Base-by-base conservation (phyloP, 148 eudicot genomes). In the Rheum nobile region DNA sequence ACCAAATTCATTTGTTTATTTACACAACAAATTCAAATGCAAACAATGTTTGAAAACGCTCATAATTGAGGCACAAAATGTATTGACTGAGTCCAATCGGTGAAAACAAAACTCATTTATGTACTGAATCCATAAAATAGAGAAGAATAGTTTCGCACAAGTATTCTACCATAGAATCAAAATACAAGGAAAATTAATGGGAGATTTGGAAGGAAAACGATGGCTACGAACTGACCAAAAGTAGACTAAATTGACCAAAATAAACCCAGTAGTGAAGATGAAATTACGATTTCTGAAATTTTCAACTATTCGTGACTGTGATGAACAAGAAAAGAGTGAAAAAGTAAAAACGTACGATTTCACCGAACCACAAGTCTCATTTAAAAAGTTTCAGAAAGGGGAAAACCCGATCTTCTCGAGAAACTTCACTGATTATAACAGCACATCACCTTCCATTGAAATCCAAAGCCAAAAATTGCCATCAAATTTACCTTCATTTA, bases 1-100 rank as follows among this genome's bases (percentile, higher is more conserved):
- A 75, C 29, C 46, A 52, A 71, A n/a, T 29, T 73, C 68, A 37
- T 46, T 78, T 76, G 76, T 78, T 48, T 76, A 78, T 50, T 78
- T 70, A 47, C 84, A 72, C 72, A 78, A 61, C 52, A 78, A 75
- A 76, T 75, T 78, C 70, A 32, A 32, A 31, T 32, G 39, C 39
- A 32, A 24, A 65, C 34, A 16, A 32, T 65, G 21, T 10, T 65
- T 32, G 1, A 65, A 55, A 65, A 32, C 37, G 41, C 70, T 65
- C 39, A 31, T 12, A 65, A 7, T 65, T 65, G 21, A 65, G 24
- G 32, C 17, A 32, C 21, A 65, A 29, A 16, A 14, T 16, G 3
- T 31, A 32, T 65, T 65, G 39, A 65, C 70, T 6, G 39, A 65
- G 70, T 65, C 70, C 39, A 59, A 28, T 59, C 38, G 70, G 38